These are phyloP conservation scores for Penicillium maclennaniae DNA, from an alignment of 495 filamentous ascomycete species.

Conservation along the genomic window DNA sequence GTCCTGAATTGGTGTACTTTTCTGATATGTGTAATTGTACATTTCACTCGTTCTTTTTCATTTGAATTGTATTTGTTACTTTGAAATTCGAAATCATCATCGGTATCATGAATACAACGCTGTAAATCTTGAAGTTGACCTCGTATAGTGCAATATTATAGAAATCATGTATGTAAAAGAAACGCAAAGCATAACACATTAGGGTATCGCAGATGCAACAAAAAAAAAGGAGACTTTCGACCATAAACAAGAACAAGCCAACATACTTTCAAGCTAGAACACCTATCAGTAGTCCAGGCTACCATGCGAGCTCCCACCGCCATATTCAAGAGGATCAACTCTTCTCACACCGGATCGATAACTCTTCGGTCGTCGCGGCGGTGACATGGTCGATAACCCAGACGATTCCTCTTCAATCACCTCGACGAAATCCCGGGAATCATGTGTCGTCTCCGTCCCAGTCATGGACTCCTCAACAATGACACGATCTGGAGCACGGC, in stretches of 20 bases:
- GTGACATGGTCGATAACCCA: constrained; percentile 12
- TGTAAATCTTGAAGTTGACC: neutral
- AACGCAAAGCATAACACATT: neutral
- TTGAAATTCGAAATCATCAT: neutral
- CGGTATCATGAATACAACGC: neutral
- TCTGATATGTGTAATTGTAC: neutral
- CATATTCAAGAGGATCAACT: constrained; percentile 28
- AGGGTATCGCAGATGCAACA: constrained; percentile 15
- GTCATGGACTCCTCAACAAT: constrained; percentile 30
- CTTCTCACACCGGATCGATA: constrained; percentile 21
- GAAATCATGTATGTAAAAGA: constrained; percentile 1
- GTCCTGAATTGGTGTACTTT: neutral
- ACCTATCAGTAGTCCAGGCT: constrained; percentile 7
- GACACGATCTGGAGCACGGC: constrained; percentile 19
- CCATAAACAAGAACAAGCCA: neutral
- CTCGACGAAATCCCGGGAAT: constrained; percentile 27
- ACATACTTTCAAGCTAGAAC: neutral
- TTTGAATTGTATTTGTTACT: neutral
- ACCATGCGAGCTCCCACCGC: constrained; percentile 27
- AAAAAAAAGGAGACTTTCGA: neutral
- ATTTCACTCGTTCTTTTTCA: constrained; percentile 5
- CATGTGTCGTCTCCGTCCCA: constrained; percentile 18
- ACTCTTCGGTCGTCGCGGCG: constrained; percentile 20
- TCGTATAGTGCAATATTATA: neutral
- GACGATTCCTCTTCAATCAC: constrained; percentile 33